Conservation (phyloP, 2,329 filamentous ascomycete genomes). For the Cladophialophora yegresii region DNA sequence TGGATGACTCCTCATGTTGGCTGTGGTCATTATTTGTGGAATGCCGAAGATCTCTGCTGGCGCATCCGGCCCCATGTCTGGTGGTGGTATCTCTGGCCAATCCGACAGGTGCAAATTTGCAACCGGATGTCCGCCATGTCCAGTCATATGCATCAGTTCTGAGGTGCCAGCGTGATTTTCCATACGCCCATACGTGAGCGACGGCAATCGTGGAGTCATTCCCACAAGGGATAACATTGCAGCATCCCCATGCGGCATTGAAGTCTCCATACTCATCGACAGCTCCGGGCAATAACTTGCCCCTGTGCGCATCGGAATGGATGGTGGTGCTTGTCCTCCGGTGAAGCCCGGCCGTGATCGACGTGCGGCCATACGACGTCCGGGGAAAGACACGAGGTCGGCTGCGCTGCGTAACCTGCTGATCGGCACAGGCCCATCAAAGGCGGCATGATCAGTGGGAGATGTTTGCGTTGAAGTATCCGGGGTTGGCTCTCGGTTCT, state of each 20-base stretch:
- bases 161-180: constrained; percentile 5
- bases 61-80: constrained; percentile 23
- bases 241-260: background rate
- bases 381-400: background rate
- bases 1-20: constrained; percentile 9
- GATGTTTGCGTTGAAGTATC: constrained; percentile 17
- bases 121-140: constrained; percentile 10
- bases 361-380: constrained; percentile 3
- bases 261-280: constrained; percentile 14
- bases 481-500: constrained; percentile 15
- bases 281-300: constrained; percentile 8
- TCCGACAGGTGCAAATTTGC: background rate
- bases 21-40: constrained; percentile 11
- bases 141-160: constrained; percentile 20
- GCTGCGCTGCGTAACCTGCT: constrained; percentile 13
- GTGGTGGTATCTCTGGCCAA: constrained; percentile 24
- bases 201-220: constrained; percentile 13
- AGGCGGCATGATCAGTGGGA: constrained; percentile 11
- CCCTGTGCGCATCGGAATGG: constrained; percentile 8
- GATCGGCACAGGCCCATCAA: constrained; percentile 1
- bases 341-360: constrained; percentile 9
- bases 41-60: constrained; percentile 26
- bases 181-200: constrained; percentile 12
- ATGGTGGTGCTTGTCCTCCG: background rate
- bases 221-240: constrained; percentile 7